Evolutionary conservation across 2,329 filamentous ascomycete genomes (phyloP).

Genomic region (Colletotrichum trifolii): DNA sequence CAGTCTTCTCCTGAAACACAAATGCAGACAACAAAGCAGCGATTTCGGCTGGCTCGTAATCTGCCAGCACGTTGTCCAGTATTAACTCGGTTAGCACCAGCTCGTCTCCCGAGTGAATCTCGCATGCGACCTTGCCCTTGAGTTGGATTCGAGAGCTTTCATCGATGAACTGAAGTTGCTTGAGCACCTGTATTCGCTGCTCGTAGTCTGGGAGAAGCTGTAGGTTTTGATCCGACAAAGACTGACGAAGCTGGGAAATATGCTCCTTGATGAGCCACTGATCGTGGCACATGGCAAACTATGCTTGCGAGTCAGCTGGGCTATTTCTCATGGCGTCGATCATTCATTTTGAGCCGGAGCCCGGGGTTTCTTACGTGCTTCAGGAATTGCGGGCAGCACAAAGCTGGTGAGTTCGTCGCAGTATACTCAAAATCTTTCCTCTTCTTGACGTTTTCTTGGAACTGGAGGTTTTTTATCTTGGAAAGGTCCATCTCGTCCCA

Average conservation of each 20-base stretch:
- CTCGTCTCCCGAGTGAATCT: slow-evolving; percentile 97
- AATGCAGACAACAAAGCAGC: slow-evolving; percentile 93
- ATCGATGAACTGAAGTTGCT: slow-evolving; percentile 93
- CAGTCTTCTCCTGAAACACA: slow-evolving; percentile 98
- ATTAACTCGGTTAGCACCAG: slow-evolving; percentile 95
- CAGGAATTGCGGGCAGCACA: slow-evolving; percentile 80
- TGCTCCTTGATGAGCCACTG: slow-evolving; percentile 97
- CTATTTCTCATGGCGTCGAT: background rate
- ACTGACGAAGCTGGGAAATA: slow-evolving; percentile 85
- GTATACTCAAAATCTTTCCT: slow-evolving; percentile 71
- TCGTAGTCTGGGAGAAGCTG: slow-evolving; percentile 97
- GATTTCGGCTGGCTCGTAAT: slow-evolving; percentile 96
- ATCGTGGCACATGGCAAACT: slow-evolving; percentile 96
- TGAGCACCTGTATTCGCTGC: slow-evolving; percentile 90
- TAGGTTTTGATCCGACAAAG: slow-evolving; percentile 96
- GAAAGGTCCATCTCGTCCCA: slow-evolving; percentile 90
- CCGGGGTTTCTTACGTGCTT: slow-evolving; percentile 78
- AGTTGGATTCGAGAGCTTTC: slow-evolving; percentile 87
- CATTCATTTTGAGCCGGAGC: slow-evolving; percentile 1
- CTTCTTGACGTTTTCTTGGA: slow-evolving; percentile 83
- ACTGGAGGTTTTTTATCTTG: slow-evolving; percentile 82
- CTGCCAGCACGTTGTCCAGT: slow-evolving; percentile 93
- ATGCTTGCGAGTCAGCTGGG: slow-evolving; percentile 49
- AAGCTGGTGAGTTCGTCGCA: slow-evolving; percentile 73
- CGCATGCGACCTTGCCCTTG: slow-evolving; percentile 98